Percentiles rank a stretch among this genome's conserved stretches.
Conservation (phyloP, 208 protist genomes). For the Leishmania mexicana region DNA sequence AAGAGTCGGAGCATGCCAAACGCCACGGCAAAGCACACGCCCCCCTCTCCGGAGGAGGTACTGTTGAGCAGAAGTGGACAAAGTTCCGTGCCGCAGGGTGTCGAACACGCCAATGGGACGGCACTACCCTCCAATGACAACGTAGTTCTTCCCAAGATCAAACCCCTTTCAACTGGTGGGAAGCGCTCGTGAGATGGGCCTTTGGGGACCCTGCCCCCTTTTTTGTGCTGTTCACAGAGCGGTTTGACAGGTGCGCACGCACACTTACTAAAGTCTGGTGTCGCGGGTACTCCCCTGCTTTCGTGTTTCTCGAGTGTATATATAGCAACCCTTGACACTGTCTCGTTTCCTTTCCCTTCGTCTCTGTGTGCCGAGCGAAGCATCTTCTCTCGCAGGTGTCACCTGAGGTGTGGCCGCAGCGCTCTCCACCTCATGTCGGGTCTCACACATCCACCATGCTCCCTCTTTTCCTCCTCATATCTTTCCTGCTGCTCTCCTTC, state of each 20-base stretch:
- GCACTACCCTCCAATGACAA: conserved; percentile 6
- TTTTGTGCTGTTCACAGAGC: too few species aligned
- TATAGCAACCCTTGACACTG: neutral
- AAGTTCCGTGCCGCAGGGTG: conserved; percentile 1
- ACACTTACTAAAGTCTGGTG: neutral
- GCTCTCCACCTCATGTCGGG: neutral
- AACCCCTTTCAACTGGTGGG: conserved; percentile 16
- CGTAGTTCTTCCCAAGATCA: conserved; percentile 47
- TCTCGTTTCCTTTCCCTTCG: neutral
- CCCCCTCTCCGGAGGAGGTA: conserved; percentile 19
- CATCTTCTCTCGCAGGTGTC: neutral
- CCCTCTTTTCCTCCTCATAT: neutral
- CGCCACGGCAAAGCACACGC: conserved; percentile 3
- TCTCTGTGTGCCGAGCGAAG: neutral
- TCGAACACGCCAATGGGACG: neutral
- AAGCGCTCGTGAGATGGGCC: conserved; percentile 15
- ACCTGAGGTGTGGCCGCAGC: neutral
- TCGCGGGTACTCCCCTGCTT: neutral
- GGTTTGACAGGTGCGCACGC: neutral
- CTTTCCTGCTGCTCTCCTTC: neutral
- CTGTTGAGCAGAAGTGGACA: conserved; percentile 9
- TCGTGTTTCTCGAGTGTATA: neutral
- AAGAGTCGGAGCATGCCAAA: conserved; percentile 22
- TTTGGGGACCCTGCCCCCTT: neutral
- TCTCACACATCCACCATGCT: neutral